Percentiles rank a stretch among this genome's conserved stretches.
These are phyloP conservation scores for Moesziomyces sp. DNA, from an alignment of 1,284 basidiomycete species.

Conservation along the genomic window DNA sequence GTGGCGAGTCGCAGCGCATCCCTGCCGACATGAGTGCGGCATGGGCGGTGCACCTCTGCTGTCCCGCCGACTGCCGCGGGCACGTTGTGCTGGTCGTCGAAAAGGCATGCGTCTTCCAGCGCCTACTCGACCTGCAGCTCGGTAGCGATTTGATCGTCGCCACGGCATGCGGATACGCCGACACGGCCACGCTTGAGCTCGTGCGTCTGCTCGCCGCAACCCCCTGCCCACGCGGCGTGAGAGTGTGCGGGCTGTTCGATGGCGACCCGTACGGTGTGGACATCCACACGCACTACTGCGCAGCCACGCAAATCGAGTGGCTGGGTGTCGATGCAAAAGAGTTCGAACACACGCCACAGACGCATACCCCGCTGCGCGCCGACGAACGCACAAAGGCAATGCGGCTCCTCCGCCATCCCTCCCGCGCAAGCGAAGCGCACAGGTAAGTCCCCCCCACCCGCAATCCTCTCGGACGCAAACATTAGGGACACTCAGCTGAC, in stretches of 20 bases:
- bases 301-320: slow-evolving; percentile 10
- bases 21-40: slow-evolving; percentile 12
- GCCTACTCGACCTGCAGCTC: slow-evolving; percentile 15
- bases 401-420: slow-evolving; percentile 10
- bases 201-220: slow-evolving; percentile 5
- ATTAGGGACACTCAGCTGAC: no score
- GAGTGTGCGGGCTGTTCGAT: slow-evolving; percentile 22
- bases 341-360: background rate
- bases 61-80: background rate
- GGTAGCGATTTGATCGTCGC: slow-evolving; percentile 8
- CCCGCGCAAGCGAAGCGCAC: background rate
- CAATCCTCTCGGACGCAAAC: no score
- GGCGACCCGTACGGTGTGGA: slow-evolving; percentile 58
- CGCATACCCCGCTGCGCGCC: slow-evolving; percentile 1
- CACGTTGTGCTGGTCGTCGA: slow-evolving; percentile 56
- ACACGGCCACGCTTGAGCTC: slow-evolving; percentile 40
- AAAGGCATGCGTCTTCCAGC: slow-evolving; percentile 57
- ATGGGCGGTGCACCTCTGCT: slow-evolving; percentile 11
- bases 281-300: slow-evolving; percentile 28
- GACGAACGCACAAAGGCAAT: slow-evolving; percentile 44
- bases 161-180: slow-evolving; percentile 60
- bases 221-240: background rate
- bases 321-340: slow-evolving; percentile 24
- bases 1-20: slow-evolving; percentile 1
- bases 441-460: no score